A percentile compares a stretch with the other conserved stretches of the same genome.
Evolutionary conservation across 345 rosid species (phyloP).

Genomic region (Eucalyptus marginata): DNA sequence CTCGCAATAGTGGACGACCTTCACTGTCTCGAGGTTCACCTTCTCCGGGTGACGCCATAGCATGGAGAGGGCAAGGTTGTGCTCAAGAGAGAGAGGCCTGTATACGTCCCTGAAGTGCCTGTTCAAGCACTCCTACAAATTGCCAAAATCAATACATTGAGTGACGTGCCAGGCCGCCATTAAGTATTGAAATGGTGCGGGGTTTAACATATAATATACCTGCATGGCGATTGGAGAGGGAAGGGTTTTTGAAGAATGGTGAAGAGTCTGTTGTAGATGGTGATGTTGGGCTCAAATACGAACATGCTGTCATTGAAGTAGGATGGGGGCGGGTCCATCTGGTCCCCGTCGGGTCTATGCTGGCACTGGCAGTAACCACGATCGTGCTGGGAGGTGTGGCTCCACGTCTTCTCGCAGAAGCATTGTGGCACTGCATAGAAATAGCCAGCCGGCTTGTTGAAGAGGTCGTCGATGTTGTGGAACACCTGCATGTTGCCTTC

Average conservation of each 20-base stretch:
- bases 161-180: neutral
- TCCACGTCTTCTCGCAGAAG: constrained; percentile 86
- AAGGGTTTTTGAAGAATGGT: constrained; percentile 26
- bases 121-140: constrained; percentile 12
- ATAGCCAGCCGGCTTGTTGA: constrained; percentile 39
- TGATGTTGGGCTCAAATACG: constrained; percentile 47
- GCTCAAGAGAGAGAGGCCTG: constrained; percentile 46
- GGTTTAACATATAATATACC: neutral
- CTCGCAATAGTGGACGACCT: constrained; percentile 80
- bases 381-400: constrained; percentile 46
- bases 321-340: constrained; percentile 46
- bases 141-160: neutral
- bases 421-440: constrained; percentile 81
- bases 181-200: neutral
- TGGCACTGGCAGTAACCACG: constrained; percentile 83
- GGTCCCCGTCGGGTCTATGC: constrained; percentile 39
- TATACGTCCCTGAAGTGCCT: constrained; percentile 55
- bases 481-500: constrained; percentile 76
- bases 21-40: constrained; percentile 51
- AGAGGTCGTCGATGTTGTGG: constrained; percentile 67
- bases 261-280: constrained; percentile 31
- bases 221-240: constrained; percentile 81
- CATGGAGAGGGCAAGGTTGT: constrained; percentile 77
- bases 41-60: constrained; percentile 95
- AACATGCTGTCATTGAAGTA: constrained; percentile 95